Percentiles rank a stretch among this genome's conserved stretches.
These are phyloP conservation scores for Peterozyma toletana DNA, from an alignment of 805 yeast species.

Conservation along the genomic window DNA sequence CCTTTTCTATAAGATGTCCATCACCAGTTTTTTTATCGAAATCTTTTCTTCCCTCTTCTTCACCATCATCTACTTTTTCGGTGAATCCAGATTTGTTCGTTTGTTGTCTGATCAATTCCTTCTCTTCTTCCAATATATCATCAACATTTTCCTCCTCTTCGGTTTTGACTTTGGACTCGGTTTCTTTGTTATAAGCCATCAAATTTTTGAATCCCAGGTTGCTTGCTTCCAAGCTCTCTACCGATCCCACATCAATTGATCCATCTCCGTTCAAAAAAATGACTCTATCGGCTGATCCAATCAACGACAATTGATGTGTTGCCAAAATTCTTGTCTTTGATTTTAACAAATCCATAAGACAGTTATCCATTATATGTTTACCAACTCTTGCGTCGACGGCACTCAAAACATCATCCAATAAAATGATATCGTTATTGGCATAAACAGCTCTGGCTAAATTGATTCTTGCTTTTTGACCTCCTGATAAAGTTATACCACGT, in stretches of 20 bases:
- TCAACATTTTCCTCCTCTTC: conserved; percentile 20
- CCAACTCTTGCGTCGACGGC: conserved; percentile 74
- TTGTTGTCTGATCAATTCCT: conserved; percentile 15
- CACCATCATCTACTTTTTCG: conserved; percentile 10
- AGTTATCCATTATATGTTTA: conserved; percentile 45
- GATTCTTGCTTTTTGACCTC: conserved; percentile 60
- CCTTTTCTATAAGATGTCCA: conserved; percentile 39
- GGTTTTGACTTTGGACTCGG: conserved; percentile 20
- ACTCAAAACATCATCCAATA: conserved; percentile 59
- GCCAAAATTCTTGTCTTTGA: conserved; percentile 67
- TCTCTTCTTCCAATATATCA: conserved; percentile 14
- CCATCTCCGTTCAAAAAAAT: conserved; percentile 66
- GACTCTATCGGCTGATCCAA: conserved; percentile 62
- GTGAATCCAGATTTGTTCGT: conserved; percentile 12
- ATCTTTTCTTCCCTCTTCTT: conserved; percentile 11
- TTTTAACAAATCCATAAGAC: conserved; percentile 52
- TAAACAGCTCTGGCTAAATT: conserved; percentile 67
- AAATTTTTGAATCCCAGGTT: conserved; percentile 28
- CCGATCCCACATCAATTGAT: conserved; percentile 50
- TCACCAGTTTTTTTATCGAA: conserved; percentile 10
- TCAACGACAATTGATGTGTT: conserved; percentile 74
- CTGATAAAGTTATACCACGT: conserved; percentile 53
- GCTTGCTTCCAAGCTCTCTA: conserved; percentile 40
- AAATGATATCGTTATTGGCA: conserved; percentile 47
- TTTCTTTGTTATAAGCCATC: conserved; percentile 28